These are phyloP conservation scores for Penicillium silybi DNA, from an alignment of 495 filamentous ascomycete species.

Conservation along the genomic window DNA sequence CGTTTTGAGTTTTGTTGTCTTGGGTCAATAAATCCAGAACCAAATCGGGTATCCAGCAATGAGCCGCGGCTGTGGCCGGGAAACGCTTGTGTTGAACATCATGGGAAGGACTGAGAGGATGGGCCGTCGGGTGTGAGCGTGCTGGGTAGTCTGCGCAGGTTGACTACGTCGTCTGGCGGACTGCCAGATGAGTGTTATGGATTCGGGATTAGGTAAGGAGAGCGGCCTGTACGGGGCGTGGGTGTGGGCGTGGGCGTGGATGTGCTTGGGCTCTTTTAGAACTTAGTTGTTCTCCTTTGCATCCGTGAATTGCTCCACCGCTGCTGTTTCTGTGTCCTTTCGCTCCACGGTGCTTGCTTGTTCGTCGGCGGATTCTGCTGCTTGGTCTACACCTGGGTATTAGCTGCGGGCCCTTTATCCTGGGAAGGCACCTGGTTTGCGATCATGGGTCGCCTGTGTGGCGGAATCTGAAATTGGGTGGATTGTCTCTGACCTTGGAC, in stretches of 20 bases:
- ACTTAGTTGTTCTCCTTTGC: constrained; percentile 39
- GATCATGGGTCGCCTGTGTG: constrained; percentile 15
- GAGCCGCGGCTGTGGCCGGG: constrained; percentile 14
- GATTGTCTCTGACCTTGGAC: constrained; percentile 61
- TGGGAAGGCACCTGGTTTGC: constrained; percentile 5
- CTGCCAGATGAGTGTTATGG: not conserved
- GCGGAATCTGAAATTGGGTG: constrained; percentile 41
- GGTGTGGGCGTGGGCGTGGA: constrained; percentile 4
- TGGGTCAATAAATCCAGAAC: constrained; percentile 10
- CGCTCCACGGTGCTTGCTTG: constrained; percentile 33
- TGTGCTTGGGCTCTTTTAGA: not conserved
- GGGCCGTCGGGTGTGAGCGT: constrained; percentile 4
- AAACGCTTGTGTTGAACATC: constrained; percentile 31
- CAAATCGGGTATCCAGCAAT: constrained; percentile 43
- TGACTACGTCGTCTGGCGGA: constrained; percentile 16
- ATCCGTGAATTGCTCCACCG: constrained; percentile 58
- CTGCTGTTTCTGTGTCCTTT: constrained; percentile 45
- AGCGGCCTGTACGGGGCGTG: not conserved
- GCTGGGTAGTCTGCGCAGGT: constrained; percentile 22
- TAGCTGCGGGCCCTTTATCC: constrained; percentile 17
- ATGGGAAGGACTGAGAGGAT: constrained; percentile 7
- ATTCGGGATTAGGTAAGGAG: not conserved
- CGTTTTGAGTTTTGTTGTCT: constrained; percentile 6
- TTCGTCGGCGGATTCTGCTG: constrained; percentile 7
- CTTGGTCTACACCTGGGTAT: constrained; percentile 17